Percentiles rank a stretch among this genome's conserved stretches.
Evolutionary conservation across 441 rosid genomes (phyloP).

Genomic region (Sinapis alba): DNA sequence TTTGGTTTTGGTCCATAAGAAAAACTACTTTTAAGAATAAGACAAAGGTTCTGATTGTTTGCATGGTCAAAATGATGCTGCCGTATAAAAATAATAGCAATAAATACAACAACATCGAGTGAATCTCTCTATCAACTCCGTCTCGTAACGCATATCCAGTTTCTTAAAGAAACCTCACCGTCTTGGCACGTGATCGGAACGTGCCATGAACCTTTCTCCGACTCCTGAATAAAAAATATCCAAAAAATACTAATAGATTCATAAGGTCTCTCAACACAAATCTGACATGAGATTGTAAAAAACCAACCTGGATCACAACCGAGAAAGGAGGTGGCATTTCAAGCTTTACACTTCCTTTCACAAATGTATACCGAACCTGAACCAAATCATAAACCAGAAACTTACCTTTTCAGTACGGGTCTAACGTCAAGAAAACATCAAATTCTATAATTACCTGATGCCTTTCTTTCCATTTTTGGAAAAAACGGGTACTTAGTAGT

Average conservation of each 20-base stretch:
- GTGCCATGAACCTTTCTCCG: slow-evolving; percentile 88
- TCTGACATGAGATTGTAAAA: neutral
- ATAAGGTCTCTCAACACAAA: neutral
- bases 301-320: slow-evolving; percentile 64
- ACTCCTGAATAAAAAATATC: slow-evolving; percentile 58
- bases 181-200: slow-evolving; percentile 48
- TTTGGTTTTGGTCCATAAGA: neutral
- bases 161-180: slow-evolving; percentile 42
- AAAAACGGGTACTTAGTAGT: slow-evolving; percentile 64
- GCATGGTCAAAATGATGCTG: neutral
- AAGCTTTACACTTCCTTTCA: slow-evolving; percentile 61
- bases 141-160: slow-evolving; percentile 72
- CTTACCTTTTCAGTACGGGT: neutral
- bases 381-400: slow-evolving; percentile 12
- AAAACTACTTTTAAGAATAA: neutral
- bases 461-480: slow-evolving; percentile 82
- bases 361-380: slow-evolving; percentile 78
- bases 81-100: neutral
- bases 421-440: neutral
- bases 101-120: neutral
- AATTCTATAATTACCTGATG: slow-evolving; percentile 54
- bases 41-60: neutral
- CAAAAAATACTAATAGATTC: neutral
- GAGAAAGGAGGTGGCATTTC: slow-evolving; percentile 74
- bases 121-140: slow-evolving; percentile 11